Conservation (phyloP, 192 early-diverging fungal genomes). For the Coemansia sp. region DNA sequence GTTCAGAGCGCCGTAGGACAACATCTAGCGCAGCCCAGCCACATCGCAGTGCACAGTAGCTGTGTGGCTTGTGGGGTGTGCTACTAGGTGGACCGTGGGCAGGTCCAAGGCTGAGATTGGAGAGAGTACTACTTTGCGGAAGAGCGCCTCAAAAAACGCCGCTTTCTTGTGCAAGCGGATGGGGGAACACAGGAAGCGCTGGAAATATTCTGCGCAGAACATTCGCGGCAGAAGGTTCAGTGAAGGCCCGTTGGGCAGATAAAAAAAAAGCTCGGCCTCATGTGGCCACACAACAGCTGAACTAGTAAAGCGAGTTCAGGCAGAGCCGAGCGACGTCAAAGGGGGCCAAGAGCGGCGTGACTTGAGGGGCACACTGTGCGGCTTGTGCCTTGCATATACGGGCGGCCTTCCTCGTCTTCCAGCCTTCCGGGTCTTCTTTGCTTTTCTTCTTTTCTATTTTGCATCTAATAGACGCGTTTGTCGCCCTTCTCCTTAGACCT, state of each 20-base stretch:
- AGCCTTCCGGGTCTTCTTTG: slow-evolving; percentile 3
- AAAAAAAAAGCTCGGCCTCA: slow-evolving; percentile 3
- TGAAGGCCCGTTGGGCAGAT: slow-evolving; percentile 14
- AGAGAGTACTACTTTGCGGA: background rate
- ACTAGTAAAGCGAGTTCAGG: background rate
- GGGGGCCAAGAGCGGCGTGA: background rate
- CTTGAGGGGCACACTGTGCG: slow-evolving; percentile 7
- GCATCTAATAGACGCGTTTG: slow-evolving; percentile 9
- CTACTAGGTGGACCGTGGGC: background rate
- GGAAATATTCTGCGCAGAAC: slow-evolving; percentile 39
- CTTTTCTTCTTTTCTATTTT: slow-evolving; percentile 8
- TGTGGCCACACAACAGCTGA: slow-evolving; percentile 9
- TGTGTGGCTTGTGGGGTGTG: background rate
- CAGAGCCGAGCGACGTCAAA: background rate
- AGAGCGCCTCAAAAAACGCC: background rate
- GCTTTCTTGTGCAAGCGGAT: background rate
- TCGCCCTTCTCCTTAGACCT: slow-evolving; percentile 4
- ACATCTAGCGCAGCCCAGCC: too few species aligned
- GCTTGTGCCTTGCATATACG: background rate
- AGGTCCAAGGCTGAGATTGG: background rate
- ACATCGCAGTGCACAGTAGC: too few species aligned
- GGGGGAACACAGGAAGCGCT: background rate
- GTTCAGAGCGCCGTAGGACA: background rate
- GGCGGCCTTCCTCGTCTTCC: slow-evolving; percentile 4
- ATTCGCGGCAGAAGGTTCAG: slow-evolving; percentile 45